phyloP scores from a whole-genome alignment of 148 eudicot species.

The Rhododendron kiyosumense region DNA sequence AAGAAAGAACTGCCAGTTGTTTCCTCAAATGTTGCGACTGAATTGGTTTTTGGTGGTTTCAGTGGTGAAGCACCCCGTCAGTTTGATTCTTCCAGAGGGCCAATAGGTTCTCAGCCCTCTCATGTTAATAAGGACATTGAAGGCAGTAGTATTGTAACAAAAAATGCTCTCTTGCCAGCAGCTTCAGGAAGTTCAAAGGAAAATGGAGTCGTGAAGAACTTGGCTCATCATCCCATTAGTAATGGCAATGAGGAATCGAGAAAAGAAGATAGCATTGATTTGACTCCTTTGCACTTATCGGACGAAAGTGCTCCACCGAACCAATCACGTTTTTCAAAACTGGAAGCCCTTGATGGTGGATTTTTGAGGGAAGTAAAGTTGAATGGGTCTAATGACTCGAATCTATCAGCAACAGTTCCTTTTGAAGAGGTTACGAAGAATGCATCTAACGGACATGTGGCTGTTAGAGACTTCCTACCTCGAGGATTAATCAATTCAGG shows the following conservation, averaged over 20 bases:
- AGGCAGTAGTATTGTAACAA: conserved; percentile 6
- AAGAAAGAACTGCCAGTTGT: conserved; percentile 42
- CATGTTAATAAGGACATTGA: conserved; percentile 19
- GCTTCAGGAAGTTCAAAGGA: conserved; percentile 28
- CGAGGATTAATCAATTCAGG: conserved; percentile 90
- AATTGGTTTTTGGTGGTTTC: conserved; percentile 35
- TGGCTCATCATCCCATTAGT: conserved; percentile 15
- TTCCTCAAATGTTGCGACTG: conserved; percentile 37
- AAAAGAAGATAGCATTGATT: conserved; percentile 18
- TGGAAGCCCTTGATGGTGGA: conserved; percentile 14
- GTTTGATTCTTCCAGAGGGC: conserved; percentile 28
- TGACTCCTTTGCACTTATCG: conserved; percentile 28
- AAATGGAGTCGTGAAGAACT: conserved; percentile 34
- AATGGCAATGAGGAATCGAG: conserved; percentile 35
- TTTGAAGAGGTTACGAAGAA: conserved; percentile 21
- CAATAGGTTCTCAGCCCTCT: conserved; percentile 15
- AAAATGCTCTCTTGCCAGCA: conserved; percentile 17
- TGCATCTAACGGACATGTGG: conserved; percentile 38
- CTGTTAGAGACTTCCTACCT: conserved; percentile 49
- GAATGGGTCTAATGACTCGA: conserved; percentile 36
- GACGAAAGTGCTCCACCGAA: conserved; percentile 16
- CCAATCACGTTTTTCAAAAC: conserved; percentile 12
- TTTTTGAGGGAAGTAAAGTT: conserved; percentile 17
- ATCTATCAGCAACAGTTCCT: conserved; percentile 18
- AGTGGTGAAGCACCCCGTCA: conserved; percentile 20